Conservation (phyloP, 176 grass and related monocot species). For the Phoenix roebelenii region DNA sequence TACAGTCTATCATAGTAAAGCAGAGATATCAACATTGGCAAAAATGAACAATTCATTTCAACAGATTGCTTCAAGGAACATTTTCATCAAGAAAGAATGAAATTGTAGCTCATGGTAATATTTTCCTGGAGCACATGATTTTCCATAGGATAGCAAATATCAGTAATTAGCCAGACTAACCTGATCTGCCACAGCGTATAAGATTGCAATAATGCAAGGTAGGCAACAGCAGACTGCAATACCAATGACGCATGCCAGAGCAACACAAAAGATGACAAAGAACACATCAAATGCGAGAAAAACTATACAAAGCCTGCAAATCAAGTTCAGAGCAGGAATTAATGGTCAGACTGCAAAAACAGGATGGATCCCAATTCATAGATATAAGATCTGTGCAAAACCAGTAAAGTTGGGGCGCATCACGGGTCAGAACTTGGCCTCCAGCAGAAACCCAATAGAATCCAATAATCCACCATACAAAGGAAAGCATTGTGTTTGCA, state of each 20-base stretch:
- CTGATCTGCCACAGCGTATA: slow-evolving; percentile 96
- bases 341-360: too few species aligned
- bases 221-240: slow-evolving; percentile 96
- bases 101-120: too few species aligned
- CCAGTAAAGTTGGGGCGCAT: slow-evolving; percentile 97
- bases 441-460: slow-evolving; percentile 96
- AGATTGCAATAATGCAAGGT: slow-evolving; percentile 94
- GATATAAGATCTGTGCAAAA: neutral
- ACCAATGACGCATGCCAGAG: slow-evolving; percentile 83
- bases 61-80: too few species aligned
- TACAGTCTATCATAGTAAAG: too few species aligned
- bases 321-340: neutral
- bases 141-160: neutral
- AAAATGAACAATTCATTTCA: too few species aligned
- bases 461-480: slow-evolving; percentile 97
- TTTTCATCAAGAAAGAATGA: too few species aligned
- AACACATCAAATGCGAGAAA: slow-evolving; percentile 98
- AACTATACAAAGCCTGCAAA: slow-evolving; percentile 80
- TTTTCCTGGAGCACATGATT: too few species aligned
- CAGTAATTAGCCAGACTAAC: slow-evolving; percentile 29
- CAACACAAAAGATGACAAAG: slow-evolving; percentile 96
- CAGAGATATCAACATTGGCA: too few species aligned
- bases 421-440: slow-evolving; percentile 48
- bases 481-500: slow-evolving; percentile 97
- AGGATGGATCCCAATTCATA: too few species aligned